phyloP scores from a whole-genome alignment of 139 green algal species.

The Chlamydomonas sp. region DNA sequence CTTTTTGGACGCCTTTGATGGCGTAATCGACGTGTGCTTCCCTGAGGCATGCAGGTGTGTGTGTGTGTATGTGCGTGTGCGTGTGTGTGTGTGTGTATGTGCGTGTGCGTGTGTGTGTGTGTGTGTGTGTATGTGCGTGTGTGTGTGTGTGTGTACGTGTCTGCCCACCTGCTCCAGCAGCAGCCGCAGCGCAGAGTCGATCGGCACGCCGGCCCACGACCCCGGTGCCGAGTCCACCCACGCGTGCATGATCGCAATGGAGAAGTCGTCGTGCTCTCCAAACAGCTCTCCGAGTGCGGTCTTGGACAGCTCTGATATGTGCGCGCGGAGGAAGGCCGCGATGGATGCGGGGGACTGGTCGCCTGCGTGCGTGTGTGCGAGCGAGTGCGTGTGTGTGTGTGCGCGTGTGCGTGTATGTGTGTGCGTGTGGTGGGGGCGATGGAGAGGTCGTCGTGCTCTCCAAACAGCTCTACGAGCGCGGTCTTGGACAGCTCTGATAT shows the following conservation, averaged over 20 bases:
- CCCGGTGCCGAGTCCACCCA: constrained; percentile 60
- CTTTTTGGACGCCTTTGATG: no score
- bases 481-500: constrained; percentile 51
- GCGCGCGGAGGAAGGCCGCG: constrained; percentile 60
- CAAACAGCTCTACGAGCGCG: constrained; percentile 74
- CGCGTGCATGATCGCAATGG: constrained; percentile 68
- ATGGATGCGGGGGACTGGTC: no score
- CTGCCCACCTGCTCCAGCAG: constrained; percentile 57
- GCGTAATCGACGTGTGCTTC: no score
- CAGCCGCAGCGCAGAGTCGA: constrained; percentile 15
- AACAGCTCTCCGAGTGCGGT: constrained; percentile 71
- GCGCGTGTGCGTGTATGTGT: no score
- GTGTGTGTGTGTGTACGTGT: no score
- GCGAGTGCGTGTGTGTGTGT: no score
- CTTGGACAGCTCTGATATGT: constrained; percentile 57
- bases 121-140: no score
- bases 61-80: no score
- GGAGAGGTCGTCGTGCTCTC: constrained; percentile 61
- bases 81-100: no score
- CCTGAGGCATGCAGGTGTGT: no score
- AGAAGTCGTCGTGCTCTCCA: constrained; percentile 64
- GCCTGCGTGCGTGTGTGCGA: no score
- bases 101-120: no score
- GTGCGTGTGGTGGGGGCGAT: constrained; percentile 60
- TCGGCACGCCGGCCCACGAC: constrained; percentile 1